Base-by-base conservation (phyloP, 257 asterid species). In the Asclepias syriaca region DNA sequence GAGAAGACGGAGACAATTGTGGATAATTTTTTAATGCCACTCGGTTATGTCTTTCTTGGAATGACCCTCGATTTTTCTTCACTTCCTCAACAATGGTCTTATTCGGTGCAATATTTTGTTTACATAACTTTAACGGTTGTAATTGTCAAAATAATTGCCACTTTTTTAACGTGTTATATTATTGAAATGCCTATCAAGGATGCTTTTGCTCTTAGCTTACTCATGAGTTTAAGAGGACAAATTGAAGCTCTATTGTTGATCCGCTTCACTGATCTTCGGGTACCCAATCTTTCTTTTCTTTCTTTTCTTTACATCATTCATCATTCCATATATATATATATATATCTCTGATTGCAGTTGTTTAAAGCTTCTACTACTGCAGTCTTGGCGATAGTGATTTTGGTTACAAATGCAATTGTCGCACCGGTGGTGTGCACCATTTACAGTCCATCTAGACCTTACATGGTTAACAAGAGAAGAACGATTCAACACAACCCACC, bases 391-490 rank as follows among this genome's bases (percentile, higher is more conserved):
- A 56, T 89, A 29, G 22, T 80, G 73, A 73, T 89, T 18, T 3
- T 79, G 21, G 32, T 54, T 10, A 68, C 81, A 72, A 87, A 96
- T 66, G 88, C 85, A 39, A 13, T 86, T 61, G 66, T 72, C 5
- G 79, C 95, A 6, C 96, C 97, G 0, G 8, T 93, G 72, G 82
- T 90, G 75, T 88, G 27, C 37, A 29, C 34, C 34, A 29, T 90
- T 66, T 92, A 90, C 64, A 91, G 89, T 76, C 96, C 98, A 6
- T 79, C 90, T 0, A 84, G 86, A 80, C 96, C 97, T 22, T 93
- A 93, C 71, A 84, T 85, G 89, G 82, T 91, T 59, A 83, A 87
- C 87, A 85, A 76, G 65, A 74, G 97, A 77, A 81, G 91, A 72
- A 87, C 77, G 43, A 86, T 93, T 66, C 98, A 90, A 48, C 97